These are phyloP conservation scores for Tripterygium wilfordii DNA, from an alignment of 177 flowering plant genomes.

Conservation along the genomic window DNA sequence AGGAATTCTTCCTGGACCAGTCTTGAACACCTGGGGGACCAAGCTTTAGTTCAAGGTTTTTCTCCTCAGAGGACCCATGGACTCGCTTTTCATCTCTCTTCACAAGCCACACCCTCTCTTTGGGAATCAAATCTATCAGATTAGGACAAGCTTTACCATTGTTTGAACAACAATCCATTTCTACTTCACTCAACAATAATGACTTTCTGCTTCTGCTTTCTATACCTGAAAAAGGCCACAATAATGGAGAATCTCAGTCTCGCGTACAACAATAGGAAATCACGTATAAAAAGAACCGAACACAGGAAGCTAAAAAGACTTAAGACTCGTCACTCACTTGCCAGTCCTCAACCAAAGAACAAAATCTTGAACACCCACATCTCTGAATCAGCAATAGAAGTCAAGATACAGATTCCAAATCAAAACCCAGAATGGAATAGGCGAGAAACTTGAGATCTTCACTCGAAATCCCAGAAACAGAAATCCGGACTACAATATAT, in stretches of 20 bases:
- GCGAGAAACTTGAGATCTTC: no score
- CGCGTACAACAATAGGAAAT: no score
- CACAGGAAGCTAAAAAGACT: no score
- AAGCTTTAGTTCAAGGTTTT: constrained; percentile 70
- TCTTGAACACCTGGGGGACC: constrained; percentile 76
- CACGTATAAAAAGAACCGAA: no score
- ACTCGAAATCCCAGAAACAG: no score
- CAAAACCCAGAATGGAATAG: no score
- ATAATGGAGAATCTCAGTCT: no score
- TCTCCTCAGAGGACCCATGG: constrained; percentile 52
- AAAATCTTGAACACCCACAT: constrained; percentile 14
- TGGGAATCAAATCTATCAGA: constrained; percentile 45
- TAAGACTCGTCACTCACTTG: no score
- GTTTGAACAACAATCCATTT: constrained; percentile 30
- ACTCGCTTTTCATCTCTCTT: constrained; percentile 23
- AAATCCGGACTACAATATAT: no score
- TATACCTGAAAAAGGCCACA: no score
- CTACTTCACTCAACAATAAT: no score
- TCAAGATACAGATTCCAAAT: neutral
- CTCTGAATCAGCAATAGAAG: constrained; percentile 5
- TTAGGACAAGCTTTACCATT: constrained; percentile 33
- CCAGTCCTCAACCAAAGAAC: constrained; percentile 14
- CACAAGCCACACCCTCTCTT: constrained; percentile 36
- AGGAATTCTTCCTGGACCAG: constrained; percentile 15
- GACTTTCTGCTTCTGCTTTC: no score